phyloP scores from a whole-genome alignment of 805 yeast genomes.

The Yamadazyma nakazawae region DNA sequence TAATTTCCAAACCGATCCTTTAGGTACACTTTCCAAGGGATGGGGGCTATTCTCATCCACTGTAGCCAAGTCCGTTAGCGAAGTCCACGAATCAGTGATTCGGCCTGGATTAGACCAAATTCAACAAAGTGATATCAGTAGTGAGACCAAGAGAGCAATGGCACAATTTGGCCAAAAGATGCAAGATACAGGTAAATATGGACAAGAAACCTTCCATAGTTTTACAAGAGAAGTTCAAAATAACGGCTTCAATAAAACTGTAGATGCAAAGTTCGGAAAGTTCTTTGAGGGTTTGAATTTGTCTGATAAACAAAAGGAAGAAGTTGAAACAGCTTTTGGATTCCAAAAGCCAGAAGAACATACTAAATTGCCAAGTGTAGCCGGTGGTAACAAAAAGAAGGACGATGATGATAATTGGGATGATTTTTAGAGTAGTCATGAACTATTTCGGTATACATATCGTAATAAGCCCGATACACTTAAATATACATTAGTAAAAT shows the following conservation, averaged over 20 bases:
- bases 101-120: slow-evolving; percentile 87
- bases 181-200: slow-evolving; percentile 79
- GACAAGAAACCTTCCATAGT: slow-evolving; percentile 62
- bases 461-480: background rate
- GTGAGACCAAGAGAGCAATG: slow-evolving; percentile 88
- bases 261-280: slow-evolving; percentile 46
- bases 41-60: slow-evolving; percentile 93
- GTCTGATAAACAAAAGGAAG: slow-evolving; percentile 28
- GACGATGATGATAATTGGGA: slow-evolving; percentile 68
- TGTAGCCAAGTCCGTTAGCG: slow-evolving; percentile 76
- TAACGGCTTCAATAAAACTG: slow-evolving; percentile 40
- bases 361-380: slow-evolving; percentile 54
- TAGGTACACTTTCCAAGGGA: slow-evolving; percentile 87
- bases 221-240: slow-evolving; percentile 48
- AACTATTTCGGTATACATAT: background rate
- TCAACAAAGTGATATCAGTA: slow-evolving; percentile 70
- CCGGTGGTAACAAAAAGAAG: slow-evolving; percentile 36
- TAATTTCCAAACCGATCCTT: slow-evolving; percentile 75
- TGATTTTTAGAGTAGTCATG: slow-evolving; percentile 41
- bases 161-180: slow-evolving; percentile 93
- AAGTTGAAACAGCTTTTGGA: slow-evolving; percentile 67
- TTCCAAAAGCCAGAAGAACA: slow-evolving; percentile 52
- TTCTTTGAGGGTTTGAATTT: slow-evolving; percentile 55
- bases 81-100: slow-evolving; percentile 83
- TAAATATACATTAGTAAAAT: background rate